phyloP scores from a whole-genome alignment of 176 grass and related monocot genomes.

The Coix lacrymajobi region DNA sequence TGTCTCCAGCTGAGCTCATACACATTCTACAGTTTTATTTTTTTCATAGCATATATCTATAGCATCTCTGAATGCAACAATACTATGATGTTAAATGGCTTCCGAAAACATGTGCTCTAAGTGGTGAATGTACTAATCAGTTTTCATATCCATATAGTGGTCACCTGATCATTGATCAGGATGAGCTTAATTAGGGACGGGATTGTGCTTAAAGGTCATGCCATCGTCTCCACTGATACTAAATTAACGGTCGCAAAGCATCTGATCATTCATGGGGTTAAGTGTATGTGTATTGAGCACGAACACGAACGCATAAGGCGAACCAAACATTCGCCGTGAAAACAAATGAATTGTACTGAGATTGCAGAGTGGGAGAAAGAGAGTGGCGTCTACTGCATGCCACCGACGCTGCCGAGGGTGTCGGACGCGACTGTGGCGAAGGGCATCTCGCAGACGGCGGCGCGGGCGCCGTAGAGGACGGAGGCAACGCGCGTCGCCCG shows the following conservation, averaged over 20 bases:
- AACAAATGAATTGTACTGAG: not conserved
- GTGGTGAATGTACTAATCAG: not conserved
- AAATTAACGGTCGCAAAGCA: not conserved
- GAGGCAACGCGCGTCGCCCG: constrained; percentile 57
- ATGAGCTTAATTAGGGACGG: not conserved
- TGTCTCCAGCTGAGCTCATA: not conserved
- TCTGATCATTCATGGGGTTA: not conserved
- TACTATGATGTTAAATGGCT: not conserved
- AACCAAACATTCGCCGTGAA: not conserved
- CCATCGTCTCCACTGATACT: not conserved
- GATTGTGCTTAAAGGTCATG: not conserved
- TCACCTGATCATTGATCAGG: not conserved
- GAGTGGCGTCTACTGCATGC: constrained; percentile 43
- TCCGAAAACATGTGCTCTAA: not conserved
- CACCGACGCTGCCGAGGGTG: constrained; percentile 52
- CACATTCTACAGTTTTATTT: not conserved
- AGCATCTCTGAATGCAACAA: not conserved
- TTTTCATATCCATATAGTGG: not conserved
- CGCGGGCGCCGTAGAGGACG: constrained; percentile 48
- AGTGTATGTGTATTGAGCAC: not conserved
- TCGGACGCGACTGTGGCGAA: constrained; percentile 68
- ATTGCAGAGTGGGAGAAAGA: not conserved
- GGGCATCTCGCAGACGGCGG: constrained; percentile 65
- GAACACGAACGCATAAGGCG: not conserved
- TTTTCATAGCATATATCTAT: not conserved